A percentile compares a stretch with the other conserved stretches of the same genome.
These are phyloP conservation scores for Zymoseptoria tritici DNA, from an alignment of 2,329 filamentous ascomycete species.

Conservation along the genomic window DNA sequence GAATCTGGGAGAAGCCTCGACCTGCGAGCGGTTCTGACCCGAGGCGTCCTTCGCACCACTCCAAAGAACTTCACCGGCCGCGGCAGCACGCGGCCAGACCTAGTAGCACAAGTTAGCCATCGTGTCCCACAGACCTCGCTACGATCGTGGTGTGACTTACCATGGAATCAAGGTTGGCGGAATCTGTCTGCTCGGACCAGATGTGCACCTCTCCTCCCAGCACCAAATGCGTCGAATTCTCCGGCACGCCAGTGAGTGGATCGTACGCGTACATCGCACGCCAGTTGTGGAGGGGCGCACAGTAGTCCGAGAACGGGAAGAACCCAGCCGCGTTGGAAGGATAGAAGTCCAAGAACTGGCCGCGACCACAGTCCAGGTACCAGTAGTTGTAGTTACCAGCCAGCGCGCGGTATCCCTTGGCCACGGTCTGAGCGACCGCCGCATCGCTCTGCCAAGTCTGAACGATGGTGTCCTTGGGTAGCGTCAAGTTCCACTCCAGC, in stretches of 20 bases:
- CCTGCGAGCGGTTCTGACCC: conserved; percentile 63
- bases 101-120: neutral
- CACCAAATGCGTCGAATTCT: conserved; percentile 57
- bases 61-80: conserved; percentile 75
- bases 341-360: conserved; percentile 67
- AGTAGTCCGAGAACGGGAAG: conserved; percentile 76
- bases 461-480: conserved; percentile 64
- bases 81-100: conserved; percentile 68
- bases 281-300: conserved; percentile 74
- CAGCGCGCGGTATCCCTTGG: conserved; percentile 61
- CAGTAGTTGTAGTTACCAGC: conserved; percentile 71
- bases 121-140: neutral
- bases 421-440: conserved; percentile 54
- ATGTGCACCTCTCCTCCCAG: conserved; percentile 75
- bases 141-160: conserved; percentile 11
- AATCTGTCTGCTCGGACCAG: conserved; percentile 74
- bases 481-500: conserved; percentile 65
- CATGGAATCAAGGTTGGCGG: conserved; percentile 64
- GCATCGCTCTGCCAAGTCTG: conserved; percentile 68
- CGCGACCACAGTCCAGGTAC: conserved; percentile 71
- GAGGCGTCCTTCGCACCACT: conserved; percentile 57
- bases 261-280: conserved; percentile 73
- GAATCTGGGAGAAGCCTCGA: conserved; percentile 61
- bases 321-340: conserved; percentile 45
- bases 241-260: conserved; percentile 57